Conservation (phyloP, 176 grass and related monocot species). For the Cocos nucifera region DNA sequence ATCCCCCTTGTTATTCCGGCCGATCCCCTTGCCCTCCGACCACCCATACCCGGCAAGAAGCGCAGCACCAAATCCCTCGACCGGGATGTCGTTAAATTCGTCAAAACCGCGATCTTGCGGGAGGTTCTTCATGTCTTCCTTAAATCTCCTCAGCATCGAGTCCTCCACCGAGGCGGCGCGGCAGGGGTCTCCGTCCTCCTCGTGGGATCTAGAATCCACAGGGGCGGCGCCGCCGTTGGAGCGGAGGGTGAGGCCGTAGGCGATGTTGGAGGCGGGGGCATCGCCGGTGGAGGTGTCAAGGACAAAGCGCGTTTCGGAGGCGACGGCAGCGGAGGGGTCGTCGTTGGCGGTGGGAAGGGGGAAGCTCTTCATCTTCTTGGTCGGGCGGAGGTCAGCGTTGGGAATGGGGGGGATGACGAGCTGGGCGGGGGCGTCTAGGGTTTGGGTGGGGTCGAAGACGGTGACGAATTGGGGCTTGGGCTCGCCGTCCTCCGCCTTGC, state of each 20-base stretch:
- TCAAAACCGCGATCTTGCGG: slow-evolving; percentile 68
- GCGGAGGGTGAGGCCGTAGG: slow-evolving; percentile 60
- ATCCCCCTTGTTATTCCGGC: slow-evolving; percentile 62
- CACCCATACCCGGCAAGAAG: slow-evolving; percentile 84
- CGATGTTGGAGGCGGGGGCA: slow-evolving; percentile 42
- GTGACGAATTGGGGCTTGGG: slow-evolving; percentile 53
- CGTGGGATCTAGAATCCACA: neutral
- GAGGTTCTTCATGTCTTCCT: slow-evolving; percentile 64
- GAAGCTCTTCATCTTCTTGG: slow-evolving; percentile 39
- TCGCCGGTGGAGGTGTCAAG: slow-evolving; percentile 67
- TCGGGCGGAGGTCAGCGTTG: slow-evolving; percentile 53
- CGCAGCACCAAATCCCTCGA: slow-evolving; percentile 63
- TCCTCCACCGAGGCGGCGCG: slow-evolving; percentile 16
- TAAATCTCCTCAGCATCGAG: slow-evolving; percentile 54
- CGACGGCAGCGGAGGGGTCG: slow-evolving; percentile 38
- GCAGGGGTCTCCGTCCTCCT: slow-evolving; percentile 7
- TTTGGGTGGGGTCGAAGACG: slow-evolving; percentile 68
- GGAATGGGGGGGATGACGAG: slow-evolving; percentile 66
- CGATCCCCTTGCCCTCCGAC: slow-evolving; percentile 68
- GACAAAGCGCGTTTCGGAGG: slow-evolving; percentile 38
- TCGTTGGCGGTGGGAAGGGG: slow-evolving; percentile 71
- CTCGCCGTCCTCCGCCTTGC: neutral
- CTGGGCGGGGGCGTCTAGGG: slow-evolving; percentile 23
- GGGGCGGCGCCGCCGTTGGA: slow-evolving; percentile 3
- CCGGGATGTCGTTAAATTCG: slow-evolving; percentile 51